phyloP scores from a whole-genome alignment of 108 stramenopile species.

The Schizochytrium sp. region DNA sequence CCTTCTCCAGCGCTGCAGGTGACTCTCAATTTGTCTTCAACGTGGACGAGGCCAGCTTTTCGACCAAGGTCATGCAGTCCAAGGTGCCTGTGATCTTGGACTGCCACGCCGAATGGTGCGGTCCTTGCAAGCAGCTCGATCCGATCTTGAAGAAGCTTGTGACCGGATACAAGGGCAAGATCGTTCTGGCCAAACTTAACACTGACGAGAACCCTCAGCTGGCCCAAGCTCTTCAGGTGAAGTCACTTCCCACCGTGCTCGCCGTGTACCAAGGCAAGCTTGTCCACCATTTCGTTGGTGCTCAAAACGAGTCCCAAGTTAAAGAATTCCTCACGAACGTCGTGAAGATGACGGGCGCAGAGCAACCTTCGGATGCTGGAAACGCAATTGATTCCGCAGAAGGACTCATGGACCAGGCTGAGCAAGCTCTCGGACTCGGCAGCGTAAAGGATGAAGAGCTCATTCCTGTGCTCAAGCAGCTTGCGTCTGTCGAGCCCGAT shows the following conservation, averaged over 20 bases:
- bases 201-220: constrained; percentile 79
- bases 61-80: constrained; percentile 11
- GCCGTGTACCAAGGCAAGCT: constrained; percentile 70
- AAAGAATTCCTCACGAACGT: constrained; percentile 71
- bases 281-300: constrained; percentile 81
- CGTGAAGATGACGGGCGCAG: constrained; percentile 9
- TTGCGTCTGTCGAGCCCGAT: background rate
- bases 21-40: background rate
- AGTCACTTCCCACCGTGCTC: constrained; percentile 78
- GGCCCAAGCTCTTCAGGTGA: constrained; percentile 74
- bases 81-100: constrained; percentile 81
- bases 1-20: background rate
- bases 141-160: constrained; percentile 81
- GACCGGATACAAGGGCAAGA: constrained; percentile 74
- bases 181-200: constrained; percentile 85
- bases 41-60: constrained; percentile 4
- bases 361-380: background rate
- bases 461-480: background rate
- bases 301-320: constrained; percentile 80
- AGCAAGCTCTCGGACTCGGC: background rate
- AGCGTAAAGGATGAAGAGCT: background rate
- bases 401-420: background rate
- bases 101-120: constrained; percentile 90
- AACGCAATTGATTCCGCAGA: background rate
- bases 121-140: constrained; percentile 86